phyloP scores from a whole-genome alignment of 2,329 filamentous ascomycete genomes.

The Arthrinium phaeospermum region DNA sequence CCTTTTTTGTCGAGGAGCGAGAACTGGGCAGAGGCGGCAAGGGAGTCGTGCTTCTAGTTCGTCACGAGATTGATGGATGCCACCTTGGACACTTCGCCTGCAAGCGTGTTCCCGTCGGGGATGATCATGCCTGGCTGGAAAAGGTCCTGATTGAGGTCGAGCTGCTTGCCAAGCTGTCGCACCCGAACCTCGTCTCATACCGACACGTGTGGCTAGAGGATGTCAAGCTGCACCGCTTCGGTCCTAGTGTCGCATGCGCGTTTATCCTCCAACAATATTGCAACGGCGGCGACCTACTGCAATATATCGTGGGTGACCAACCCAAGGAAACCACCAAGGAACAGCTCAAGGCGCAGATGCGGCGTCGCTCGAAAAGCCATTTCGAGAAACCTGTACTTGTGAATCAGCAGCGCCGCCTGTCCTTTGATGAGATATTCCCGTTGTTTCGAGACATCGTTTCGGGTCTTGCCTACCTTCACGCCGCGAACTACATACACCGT shows the following conservation, averaged over 20 bases:
- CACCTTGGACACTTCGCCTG: conserved; percentile 91
- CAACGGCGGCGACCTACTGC: conserved; percentile 88
- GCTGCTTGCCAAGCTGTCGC: conserved; percentile 86
- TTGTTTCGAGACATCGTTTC: conserved; percentile 96
- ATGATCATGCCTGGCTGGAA: conserved; percentile 94
- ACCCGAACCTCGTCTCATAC: conserved; percentile 95
- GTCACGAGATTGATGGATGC: conserved; percentile 89
- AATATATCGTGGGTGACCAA: conserved; percentile 77
- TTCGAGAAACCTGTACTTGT: conserved; percentile 62
- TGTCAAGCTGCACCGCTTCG: conserved; percentile 81
- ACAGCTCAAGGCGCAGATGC: conserved; percentile 85
- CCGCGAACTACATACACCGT: conserved; percentile 91
- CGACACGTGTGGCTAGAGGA: conserved; percentile 97
- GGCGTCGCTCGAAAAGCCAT: conserved; percentile 81
- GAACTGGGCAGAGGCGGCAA: conserved; percentile 90
- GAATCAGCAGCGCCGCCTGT: conserved; percentile 50
- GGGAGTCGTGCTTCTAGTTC: conserved; percentile 91
- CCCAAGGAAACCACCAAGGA: conserved; percentile 74
- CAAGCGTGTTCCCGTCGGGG: conserved; percentile 93
- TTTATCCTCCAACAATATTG: conserved; percentile 99
- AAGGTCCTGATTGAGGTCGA: conserved; percentile 94
- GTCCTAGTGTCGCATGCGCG: conserved; percentile 89
- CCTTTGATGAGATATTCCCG: conserved; percentile 93
- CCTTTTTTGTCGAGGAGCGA: conserved; percentile 88
- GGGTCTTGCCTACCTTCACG: conserved; percentile 87